Evolutionary conservation across 2,329 filamentous ascomycete species (phyloP).

Genomic region (Pezicula neosporulosa): DNA sequence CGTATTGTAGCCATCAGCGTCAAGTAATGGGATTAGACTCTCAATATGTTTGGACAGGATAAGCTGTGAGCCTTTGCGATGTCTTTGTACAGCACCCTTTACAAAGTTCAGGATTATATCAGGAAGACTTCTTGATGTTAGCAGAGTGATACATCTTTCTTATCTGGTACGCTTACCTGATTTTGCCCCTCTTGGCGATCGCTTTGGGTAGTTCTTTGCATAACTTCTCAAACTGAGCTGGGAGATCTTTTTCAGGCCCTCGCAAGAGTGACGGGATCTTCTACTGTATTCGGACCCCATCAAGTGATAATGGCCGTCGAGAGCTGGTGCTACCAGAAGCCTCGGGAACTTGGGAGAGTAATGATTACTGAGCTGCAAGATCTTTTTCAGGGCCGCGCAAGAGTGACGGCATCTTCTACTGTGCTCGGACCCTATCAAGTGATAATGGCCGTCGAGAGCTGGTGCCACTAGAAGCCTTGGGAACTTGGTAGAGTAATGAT

Average conservation of each 20-base stretch:
- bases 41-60: too few relatives aligned
- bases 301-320: too few relatives aligned
- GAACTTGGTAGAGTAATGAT: too few relatives aligned
- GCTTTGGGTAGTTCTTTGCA: neutral
- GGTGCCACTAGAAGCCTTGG: too few relatives aligned
- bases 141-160: neutral
- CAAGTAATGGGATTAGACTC: slow-evolving; percentile 10
- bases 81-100: too few relatives aligned
- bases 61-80: too few relatives aligned
- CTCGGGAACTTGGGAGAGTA: too few relatives aligned
- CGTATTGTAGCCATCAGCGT: slow-evolving; percentile 10
- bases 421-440: too few relatives aligned
- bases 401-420: neutral
- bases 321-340: too few relatives aligned
- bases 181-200: neutral
- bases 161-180: neutral
- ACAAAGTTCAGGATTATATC: neutral
- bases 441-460: too few relatives aligned
- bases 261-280: neutral
- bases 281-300: too few relatives aligned
- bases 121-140: neutral
- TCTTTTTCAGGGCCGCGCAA: neutral
- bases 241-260: neutral
- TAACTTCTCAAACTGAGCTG: neutral
- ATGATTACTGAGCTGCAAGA: neutral